phyloP scores from a whole-genome alignment of 352 stramenopile genomes.

The Pythium sukuiense region DNA sequence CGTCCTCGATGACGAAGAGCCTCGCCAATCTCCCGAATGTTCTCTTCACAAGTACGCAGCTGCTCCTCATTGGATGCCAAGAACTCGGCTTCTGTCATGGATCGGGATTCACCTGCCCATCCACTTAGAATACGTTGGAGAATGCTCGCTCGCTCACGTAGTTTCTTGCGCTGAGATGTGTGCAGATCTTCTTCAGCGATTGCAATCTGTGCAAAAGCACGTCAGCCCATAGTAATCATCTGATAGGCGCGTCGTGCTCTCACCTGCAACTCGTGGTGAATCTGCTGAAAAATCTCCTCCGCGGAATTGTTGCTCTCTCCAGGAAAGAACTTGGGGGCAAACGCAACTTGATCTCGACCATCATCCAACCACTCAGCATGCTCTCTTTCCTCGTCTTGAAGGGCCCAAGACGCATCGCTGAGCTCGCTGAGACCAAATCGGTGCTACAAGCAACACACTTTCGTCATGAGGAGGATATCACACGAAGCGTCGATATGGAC shows the following conservation, averaged over 20 bases:
- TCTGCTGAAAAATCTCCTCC: conserved; percentile 31
- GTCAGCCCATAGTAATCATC: neutral
- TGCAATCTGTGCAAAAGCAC: conserved; percentile 28
- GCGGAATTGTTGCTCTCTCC: neutral
- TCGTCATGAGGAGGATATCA: neutral
- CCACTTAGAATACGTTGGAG: conserved; percentile 46
- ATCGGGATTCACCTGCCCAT: conserved; percentile 15
- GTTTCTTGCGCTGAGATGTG: conserved; percentile 36
- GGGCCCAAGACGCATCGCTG: conserved; percentile 19
- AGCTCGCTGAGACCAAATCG: conserved; percentile 20
- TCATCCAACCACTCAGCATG: conserved; percentile 17
- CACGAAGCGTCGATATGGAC: neutral
- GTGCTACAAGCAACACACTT: neutral
- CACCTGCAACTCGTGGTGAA: conserved; percentile 49
- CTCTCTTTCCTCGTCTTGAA: conserved; percentile 22
- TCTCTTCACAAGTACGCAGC: conserved; percentile 56
- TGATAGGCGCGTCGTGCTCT: conserved; percentile 6
- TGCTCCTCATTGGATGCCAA: conserved; percentile 53
- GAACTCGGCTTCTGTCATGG: conserved; percentile 50
- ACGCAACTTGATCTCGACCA: conserved; percentile 16
- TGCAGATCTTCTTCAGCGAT: conserved; percentile 62
- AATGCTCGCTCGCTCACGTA: conserved; percentile 50
- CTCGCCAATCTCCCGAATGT: conserved; percentile 53
- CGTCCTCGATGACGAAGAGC: conserved; percentile 31
- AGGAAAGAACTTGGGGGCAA: conserved; percentile 15